A percentile compares a stretch with the other conserved stretches of the same genome.
Conservation (phyloP, 208 protist species). For the Angomonas ambiguus region DNA sequence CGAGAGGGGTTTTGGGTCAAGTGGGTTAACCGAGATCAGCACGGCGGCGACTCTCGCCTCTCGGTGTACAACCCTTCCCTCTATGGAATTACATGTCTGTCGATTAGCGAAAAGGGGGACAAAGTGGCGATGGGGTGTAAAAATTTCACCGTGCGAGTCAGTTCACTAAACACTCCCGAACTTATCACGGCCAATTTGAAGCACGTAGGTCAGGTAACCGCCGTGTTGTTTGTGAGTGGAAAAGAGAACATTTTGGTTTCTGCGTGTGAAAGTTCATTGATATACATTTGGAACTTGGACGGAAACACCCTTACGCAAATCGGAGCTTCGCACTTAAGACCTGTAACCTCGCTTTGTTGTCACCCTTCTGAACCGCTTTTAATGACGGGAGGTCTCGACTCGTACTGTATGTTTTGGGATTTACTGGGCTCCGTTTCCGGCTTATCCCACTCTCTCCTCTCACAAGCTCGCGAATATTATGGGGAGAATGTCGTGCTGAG, state of each 20-base stretch:
- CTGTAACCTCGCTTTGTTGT: conserved; percentile 48
- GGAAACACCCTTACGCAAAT: conserved; percentile 65
- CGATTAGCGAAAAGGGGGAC: conserved; percentile 36
- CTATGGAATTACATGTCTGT: conserved; percentile 44
- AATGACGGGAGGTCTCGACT: conserved; percentile 53
- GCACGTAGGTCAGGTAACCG: conserved; percentile 33
- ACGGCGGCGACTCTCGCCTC: conserved; percentile 41
- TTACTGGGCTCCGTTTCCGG: conserved; percentile 12
- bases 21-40: conserved; percentile 61
- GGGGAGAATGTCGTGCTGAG: neutral
- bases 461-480: neutral
- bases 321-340: conserved; percentile 42
- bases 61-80: conserved; percentile 31
- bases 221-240: conserved; percentile 65
- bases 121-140: conserved; percentile 51
- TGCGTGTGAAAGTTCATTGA: conserved; percentile 82
- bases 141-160: conserved; percentile 56
- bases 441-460: conserved; percentile 10
- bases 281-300: conserved; percentile 81
- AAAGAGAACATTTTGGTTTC: conserved; percentile 58
- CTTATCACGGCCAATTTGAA: conserved; percentile 12
- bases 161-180: conserved; percentile 40
- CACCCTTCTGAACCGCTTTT: conserved; percentile 53
- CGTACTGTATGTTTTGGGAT: conserved; percentile 59
- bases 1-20: conserved; percentile 32